These are phyloP conservation scores for Globisporangium alternatum DNA, from an alignment of 352 stramenopile species.

Conservation along the genomic window DNA sequence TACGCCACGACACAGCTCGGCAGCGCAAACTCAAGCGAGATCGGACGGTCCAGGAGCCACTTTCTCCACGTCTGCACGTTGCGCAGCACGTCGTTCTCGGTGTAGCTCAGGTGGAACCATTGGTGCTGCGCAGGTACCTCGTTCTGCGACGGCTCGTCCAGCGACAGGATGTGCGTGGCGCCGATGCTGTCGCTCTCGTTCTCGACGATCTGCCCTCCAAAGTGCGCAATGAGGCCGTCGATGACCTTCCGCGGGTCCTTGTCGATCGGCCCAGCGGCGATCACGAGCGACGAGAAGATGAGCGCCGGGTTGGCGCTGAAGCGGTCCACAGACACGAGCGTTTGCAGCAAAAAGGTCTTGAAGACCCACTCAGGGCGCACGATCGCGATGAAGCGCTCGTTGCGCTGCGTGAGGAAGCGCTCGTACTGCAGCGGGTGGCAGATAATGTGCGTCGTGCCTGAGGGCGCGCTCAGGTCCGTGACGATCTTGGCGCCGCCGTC, in stretches of 20 bases:
- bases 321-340: constrained; percentile 53
- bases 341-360: constrained; percentile 64
- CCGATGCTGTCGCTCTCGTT: constrained; percentile 36
- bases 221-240: constrained; percentile 74
- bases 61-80: constrained; percentile 41
- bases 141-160: constrained; percentile 37
- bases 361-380: constrained; percentile 83
- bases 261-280: constrained; percentile 67
- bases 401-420: constrained; percentile 41
- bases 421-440: constrained; percentile 56
- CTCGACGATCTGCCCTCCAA: constrained; percentile 75
- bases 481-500: constrained; percentile 59
- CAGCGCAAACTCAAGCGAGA: constrained; percentile 41
- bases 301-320: constrained; percentile 77
- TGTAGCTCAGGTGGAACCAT: constrained; percentile 42
- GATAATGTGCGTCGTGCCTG: constrained; percentile 67
- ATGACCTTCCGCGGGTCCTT: constrained; percentile 82
- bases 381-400: constrained; percentile 68
- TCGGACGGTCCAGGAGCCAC: constrained; percentile 31
- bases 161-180: constrained; percentile 71
- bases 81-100: constrained; percentile 37
- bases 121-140: constrained; percentile 37
- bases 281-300: constrained; percentile 75
- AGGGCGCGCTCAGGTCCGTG: constrained; percentile 20
- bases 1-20: constrained; percentile 59